A percentile compares a stretch with the other conserved stretches of the same genome.
phyloP scores from a whole-genome alignment of 495 filamentous ascomycete genomes.

The Aspergillus nidulans region DNA sequence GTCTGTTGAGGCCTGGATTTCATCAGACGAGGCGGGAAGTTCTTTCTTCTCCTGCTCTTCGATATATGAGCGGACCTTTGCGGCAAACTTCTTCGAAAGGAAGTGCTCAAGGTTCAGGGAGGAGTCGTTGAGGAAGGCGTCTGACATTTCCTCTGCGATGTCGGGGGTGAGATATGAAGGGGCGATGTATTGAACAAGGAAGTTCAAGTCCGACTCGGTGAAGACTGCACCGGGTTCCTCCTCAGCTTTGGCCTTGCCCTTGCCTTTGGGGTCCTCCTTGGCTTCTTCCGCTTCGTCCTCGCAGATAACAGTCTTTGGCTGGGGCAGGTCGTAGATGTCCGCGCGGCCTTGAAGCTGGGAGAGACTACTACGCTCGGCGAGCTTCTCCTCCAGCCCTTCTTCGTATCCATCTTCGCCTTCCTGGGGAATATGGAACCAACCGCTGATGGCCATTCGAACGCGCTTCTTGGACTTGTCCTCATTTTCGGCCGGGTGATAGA shows the following conservation, averaged over 20 bases:
- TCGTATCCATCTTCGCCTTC: constrained; percentile 91
- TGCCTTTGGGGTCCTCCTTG: constrained; percentile 22
- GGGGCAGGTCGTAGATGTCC: constrained; percentile 79
- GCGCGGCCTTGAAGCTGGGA: constrained; percentile 88
- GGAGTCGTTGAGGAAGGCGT: constrained; percentile 74
- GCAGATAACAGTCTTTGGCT: constrained; percentile 51
- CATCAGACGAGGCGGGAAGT: constrained; percentile 40
- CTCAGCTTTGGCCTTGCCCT: constrained; percentile 44
- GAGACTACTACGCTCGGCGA: constrained; percentile 82
- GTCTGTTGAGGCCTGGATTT: constrained; percentile 53
- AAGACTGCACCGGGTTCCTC: constrained; percentile 50
- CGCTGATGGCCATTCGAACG: constrained; percentile 93
- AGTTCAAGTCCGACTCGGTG: constrained; percentile 71
- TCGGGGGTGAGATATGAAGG: constrained; percentile 93
- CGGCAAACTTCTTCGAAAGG: constrained; percentile 70
- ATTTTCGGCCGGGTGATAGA: constrained; percentile 67
- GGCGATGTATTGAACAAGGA: constrained; percentile 81
- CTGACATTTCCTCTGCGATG: constrained; percentile 75
- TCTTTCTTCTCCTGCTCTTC: constrained; percentile 54
- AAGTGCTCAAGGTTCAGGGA: constrained; percentile 75
- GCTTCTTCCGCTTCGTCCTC: constrained; percentile 10
- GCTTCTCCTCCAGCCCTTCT: constrained; percentile 78
- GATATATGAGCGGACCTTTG: constrained; percentile 62
- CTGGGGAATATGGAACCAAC: constrained; percentile 99
- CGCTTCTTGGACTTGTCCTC: constrained; percentile 63